Percentiles rank a stretch among this genome's conserved stretches.
These are phyloP conservation scores for Senna siamea DNA, from an alignment of 306 rosid species.

Conservation along the genomic window DNA sequence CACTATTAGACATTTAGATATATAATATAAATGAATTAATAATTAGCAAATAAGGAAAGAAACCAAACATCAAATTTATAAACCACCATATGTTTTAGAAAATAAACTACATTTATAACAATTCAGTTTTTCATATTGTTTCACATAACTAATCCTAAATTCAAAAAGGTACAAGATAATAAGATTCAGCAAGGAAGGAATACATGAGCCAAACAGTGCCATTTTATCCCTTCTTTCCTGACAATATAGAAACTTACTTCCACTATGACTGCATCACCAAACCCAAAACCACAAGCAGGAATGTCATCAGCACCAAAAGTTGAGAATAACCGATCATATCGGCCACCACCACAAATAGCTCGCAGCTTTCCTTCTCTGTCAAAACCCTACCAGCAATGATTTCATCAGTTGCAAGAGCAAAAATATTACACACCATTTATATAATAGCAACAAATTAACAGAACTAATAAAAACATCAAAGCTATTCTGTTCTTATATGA, in stretches of 20 bases:
- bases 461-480: conserved; percentile 24
- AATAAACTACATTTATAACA: neutral
- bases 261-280: conserved; percentile 96
- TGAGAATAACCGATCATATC: conserved; percentile 89
- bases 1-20: neutral
- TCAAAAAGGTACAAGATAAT: neutral
- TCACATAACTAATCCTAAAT: conserved; percentile 13
- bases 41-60: neutral
- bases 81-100: neutral
- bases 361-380: conserved; percentile 93
- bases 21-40: neutral
- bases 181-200: conserved; percentile 27
- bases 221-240: conserved; percentile 21
- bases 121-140: conserved; percentile 15
- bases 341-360: conserved; percentile 97
- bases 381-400: conserved; percentile 68
- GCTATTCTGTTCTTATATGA: neutral
- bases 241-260: conserved; percentile 66
- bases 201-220: conserved; percentile 20
- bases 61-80: neutral
- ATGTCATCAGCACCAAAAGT: conserved; percentile 90
- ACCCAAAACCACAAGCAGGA: conserved; percentile 97
- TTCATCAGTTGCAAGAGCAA: conserved; percentile 33
- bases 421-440: conserved; percentile 28
- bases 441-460: conserved; percentile 24